phyloP scores from a whole-genome alignment of 768 basidiomycete species.

The Lentinula edodes region DNA sequence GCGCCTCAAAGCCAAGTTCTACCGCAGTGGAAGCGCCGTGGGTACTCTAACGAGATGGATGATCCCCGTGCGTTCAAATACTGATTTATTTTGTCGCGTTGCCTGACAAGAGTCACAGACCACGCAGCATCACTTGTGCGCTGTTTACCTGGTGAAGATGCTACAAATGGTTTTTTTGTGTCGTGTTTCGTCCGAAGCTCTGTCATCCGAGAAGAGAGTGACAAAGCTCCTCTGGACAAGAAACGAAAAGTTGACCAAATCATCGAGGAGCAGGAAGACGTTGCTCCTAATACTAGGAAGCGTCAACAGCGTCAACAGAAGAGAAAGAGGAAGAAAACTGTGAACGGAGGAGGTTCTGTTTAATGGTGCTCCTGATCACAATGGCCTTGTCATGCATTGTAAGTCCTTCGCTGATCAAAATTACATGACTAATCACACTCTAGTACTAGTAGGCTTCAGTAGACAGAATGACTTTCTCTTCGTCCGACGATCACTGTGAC shows the following conservation, averaged over 20 bases:
- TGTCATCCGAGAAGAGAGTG: too few relatives aligned
- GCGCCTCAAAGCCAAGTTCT: constrained; percentile 65
- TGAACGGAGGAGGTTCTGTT: too few relatives aligned
- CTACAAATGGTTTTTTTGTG: constrained; percentile 96
- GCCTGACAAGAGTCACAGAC: constrained; percentile 23
- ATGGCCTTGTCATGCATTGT: too few relatives aligned
- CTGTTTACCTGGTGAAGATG: constrained; percentile 77
- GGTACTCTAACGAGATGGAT: constrained; percentile 60
- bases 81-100: neutral
- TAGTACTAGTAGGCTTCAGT: too few relatives aligned
- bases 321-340: neutral
- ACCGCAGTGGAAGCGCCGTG: constrained; percentile 80
- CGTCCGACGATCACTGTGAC: too few relatives aligned
- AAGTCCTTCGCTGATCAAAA: too few relatives aligned
- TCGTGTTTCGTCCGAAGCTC: constrained; percentile 67
- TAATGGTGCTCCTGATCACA: too few relatives aligned
- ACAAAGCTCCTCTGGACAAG: neutral
- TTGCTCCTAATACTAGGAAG: neutral
- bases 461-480: too few relatives aligned
- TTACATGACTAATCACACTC: too few relatives aligned
- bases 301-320: neutral
- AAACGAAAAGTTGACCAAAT: neutral
- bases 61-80: constrained; percentile 35
- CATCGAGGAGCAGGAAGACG: too few relatives aligned
- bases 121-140: constrained; percentile 60